A percentile compares a stretch with the other conserved stretches of the same genome.
These are phyloP conservation scores for Pseudogymnoascus verrucosus DNA, from an alignment of 2,329 filamentous ascomycete species.

Conservation along the genomic window DNA sequence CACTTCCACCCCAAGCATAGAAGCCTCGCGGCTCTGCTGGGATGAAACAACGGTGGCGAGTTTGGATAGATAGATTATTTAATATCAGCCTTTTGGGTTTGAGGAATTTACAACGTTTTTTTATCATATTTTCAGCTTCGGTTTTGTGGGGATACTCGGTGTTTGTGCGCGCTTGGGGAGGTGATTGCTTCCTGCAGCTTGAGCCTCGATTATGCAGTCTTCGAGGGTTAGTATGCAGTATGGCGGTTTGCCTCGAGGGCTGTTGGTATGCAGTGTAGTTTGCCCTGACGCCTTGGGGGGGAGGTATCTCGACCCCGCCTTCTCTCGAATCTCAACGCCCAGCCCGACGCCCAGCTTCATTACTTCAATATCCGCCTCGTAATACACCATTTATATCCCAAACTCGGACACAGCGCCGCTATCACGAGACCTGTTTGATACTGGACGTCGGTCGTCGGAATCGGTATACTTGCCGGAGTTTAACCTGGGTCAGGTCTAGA, in stretches of 20 bases:
- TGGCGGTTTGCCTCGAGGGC: too few relatives aligned
- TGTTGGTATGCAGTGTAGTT: background rate
- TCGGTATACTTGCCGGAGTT: background rate
- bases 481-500: background rate
- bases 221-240: too few relatives aligned
- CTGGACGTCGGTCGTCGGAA: background rate
- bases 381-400: background rate
- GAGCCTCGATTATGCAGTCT: background rate
- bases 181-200: background rate
- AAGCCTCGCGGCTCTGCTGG: conserved; percentile 6
- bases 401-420: background rate
- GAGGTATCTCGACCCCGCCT: background rate
- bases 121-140: background rate
- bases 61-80: background rate
- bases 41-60: background rate
- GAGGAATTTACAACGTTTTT: background rate
- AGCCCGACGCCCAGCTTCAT: background rate
- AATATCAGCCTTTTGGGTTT: background rate
- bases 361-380: background rate
- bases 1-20: background rate
- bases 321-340: background rate
- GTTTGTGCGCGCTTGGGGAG: background rate
- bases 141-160: background rate
- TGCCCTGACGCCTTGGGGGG: background rate
- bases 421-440: background rate